These are phyloP conservation scores for Carex myosuroides DNA, from an alignment of 176 grass and related monocot genomes.

Conservation along the genomic window DNA sequence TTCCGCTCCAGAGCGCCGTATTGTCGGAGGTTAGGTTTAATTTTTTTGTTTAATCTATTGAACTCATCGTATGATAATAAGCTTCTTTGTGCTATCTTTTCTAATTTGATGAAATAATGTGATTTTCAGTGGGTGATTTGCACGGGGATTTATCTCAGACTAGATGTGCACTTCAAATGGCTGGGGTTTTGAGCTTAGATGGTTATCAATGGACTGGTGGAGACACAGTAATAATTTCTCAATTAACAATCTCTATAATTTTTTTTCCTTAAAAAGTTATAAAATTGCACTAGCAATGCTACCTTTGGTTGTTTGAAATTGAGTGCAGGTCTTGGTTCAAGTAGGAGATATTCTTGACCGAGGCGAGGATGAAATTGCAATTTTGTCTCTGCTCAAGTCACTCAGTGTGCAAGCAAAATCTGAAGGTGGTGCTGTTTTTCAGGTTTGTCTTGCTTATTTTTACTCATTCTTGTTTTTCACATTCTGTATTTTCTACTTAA, in stretches of 20 bases:
- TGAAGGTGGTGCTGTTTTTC: slow-evolving; percentile 86
- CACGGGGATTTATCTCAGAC: slow-evolving; percentile 86
- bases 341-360: slow-evolving; percentile 92
- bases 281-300: background rate
- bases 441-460: slow-evolving; percentile 35
- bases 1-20: slow-evolving; percentile 63
- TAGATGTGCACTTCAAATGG: slow-evolving; percentile 48
- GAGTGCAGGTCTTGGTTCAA: slow-evolving; percentile 68
- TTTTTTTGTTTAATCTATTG: background rate
- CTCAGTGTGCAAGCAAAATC: slow-evolving; percentile 65
- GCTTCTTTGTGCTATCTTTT: background rate
- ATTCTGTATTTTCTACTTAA: background rate
- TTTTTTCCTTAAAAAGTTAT: background rate
- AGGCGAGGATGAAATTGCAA: slow-evolving; percentile 80
- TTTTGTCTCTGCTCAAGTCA: slow-evolving; percentile 72
- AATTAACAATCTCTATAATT: background rate
- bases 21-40: slow-evolving; percentile 53
- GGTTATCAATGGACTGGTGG: slow-evolving; percentile 67
- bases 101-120: slow-evolving; percentile 4
- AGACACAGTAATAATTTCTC: slow-evolving; percentile 41
- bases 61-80: background rate
- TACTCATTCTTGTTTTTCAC: background rate
- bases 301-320: background rate
- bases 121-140: slow-evolving; percentile 68
- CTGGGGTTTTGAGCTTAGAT: slow-evolving; percentile 60